phyloP scores from a whole-genome alignment of 768 basidiomycete genomes.

The Lactarius sanguifluus region DNA sequence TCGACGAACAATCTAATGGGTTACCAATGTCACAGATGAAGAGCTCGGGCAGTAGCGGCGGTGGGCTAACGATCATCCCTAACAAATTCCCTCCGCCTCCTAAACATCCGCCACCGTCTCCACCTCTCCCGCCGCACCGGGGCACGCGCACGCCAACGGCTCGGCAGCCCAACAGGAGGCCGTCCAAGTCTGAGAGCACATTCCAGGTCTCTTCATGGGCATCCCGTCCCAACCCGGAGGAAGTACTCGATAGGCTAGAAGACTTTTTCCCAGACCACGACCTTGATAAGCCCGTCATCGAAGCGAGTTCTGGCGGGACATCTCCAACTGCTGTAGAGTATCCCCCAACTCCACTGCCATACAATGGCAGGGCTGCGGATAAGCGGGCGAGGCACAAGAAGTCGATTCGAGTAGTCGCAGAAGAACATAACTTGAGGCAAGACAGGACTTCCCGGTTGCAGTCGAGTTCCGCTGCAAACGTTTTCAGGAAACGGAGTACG shows the following conservation, averaged over 20 bases:
- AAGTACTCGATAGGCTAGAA: constrained; percentile 89
- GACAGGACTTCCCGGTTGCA: constrained; percentile 68
- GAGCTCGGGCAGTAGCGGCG: constrained; percentile 30
- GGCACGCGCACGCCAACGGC: constrained; percentile 32
- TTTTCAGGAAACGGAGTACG: constrained; percentile 80
- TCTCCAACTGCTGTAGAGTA: constrained; percentile 67
- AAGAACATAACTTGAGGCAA: constrained; percentile 78
- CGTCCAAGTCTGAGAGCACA: constrained; percentile 46
- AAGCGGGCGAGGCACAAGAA: constrained; percentile 68
- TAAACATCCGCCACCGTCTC: constrained; percentile 33
- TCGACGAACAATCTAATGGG: constrained; percentile 32
- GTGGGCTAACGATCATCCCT: constrained; percentile 40
- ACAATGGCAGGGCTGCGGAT: constrained; percentile 31
- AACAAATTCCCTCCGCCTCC: constrained; percentile 32
- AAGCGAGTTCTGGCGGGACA: constrained; percentile 75
- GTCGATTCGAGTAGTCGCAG: constrained; percentile 89
- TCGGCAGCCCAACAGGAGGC: constrained; percentile 28
- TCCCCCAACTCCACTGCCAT: constrained; percentile 38
- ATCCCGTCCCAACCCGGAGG: constrained; percentile 86
- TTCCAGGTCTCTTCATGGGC: constrained; percentile 84
- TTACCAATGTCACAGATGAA: constrained; percentile 29
- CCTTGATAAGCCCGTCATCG: constrained; percentile 93
- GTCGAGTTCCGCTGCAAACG: constrained; percentile 45
- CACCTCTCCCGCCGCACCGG: constrained; percentile 26
- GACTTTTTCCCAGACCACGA: constrained; percentile 96